Evolutionary conservation across 441 rosid genomes (phyloP).

Genomic region (Croton laevigatus): DNA sequence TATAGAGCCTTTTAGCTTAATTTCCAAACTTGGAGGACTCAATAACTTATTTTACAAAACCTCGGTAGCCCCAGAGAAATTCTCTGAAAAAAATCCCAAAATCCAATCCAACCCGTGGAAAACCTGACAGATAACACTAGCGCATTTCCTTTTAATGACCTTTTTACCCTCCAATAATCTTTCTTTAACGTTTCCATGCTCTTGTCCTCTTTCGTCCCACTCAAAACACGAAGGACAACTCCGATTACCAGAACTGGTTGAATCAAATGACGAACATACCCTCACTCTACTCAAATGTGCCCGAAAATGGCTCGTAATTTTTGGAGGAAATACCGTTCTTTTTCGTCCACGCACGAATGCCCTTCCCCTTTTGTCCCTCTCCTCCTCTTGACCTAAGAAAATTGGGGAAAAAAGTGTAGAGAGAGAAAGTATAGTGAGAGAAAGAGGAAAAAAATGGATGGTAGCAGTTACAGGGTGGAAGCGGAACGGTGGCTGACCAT

Average conservation of each 20-base stretch:
- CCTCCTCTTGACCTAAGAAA: background rate
- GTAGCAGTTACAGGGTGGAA: slow-evolving; percentile 50
- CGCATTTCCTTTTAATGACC: background rate
- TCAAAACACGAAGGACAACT: background rate
- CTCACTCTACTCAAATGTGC: background rate
- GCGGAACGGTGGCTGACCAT: slow-evolving; percentile 77
- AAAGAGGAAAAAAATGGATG: slow-evolving; percentile 21
- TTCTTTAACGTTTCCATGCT: background rate
- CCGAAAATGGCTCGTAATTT: background rate
- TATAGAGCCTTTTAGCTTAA: no score
- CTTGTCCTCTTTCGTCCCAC: background rate
- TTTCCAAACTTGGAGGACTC: no score
- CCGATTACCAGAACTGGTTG: background rate
- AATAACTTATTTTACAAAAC: no score
- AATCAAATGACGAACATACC: background rate
- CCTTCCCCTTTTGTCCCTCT: background rate
- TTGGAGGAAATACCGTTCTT: background rate
- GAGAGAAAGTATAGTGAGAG: slow-evolving; percentile 9
- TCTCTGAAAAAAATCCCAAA: background rate
- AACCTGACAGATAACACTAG: background rate
- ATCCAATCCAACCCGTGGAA: background rate
- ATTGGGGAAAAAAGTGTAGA: slow-evolving; percentile 3
- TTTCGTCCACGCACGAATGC: slow-evolving; percentile 17
- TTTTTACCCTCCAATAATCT: background rate
- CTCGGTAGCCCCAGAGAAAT: no score